Base-by-base conservation (phyloP, 371 early-diverging fungal genomes). In the Zychaea mexicana region DNA sequence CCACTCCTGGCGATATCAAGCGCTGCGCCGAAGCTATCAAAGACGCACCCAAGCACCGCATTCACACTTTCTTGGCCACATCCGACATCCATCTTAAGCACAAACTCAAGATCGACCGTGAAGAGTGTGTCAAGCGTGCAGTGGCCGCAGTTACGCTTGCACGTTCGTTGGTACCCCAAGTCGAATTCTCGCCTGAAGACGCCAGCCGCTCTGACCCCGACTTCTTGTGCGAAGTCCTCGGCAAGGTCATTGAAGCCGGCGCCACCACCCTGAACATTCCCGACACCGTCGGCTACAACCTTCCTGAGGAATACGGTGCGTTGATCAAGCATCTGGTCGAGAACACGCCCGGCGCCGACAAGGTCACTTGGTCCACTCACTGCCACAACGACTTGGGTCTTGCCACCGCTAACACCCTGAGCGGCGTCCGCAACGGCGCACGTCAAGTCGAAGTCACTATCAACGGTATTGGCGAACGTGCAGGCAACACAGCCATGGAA, bases 381-480 rank as follows among this genome's bases (percentile, higher is more conserved):
- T 98, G 98, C 76, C 98, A 98, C 82, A 92, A 98, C 70, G 98
- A 98, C 71, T 87, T 98, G 42, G 98, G 98, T 42, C 85, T 98
- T 33, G 97, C 98, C 32, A 96, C 98, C 0, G 97, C 98, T 36
- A 98, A 98, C 73, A 94, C 97, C 0, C 81, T 98, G 21, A 88
- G 96, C 36, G 98, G 96, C 61, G 83, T 98, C 38, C 65, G 64
- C 42, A 93, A 92, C 70, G 98, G 98, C 49, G 96, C 96, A 12
- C 87, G 97, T 12, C 98, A 98, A 71, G 96, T 97, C 6, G 98
- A 98, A 71, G 97, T 97, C 19, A 95, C 98, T 0, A 92, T 98
- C 73, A 96, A 97, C 83, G 97, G 98, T 33, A 98, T 98, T 67
- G 98, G 98, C 62, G 98, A 97, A 79, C 93, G 98, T 64, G 98